phyloP scores from a whole-genome alignment of 768 basidiomycete genomes.

The Suillus occidentalis region DNA sequence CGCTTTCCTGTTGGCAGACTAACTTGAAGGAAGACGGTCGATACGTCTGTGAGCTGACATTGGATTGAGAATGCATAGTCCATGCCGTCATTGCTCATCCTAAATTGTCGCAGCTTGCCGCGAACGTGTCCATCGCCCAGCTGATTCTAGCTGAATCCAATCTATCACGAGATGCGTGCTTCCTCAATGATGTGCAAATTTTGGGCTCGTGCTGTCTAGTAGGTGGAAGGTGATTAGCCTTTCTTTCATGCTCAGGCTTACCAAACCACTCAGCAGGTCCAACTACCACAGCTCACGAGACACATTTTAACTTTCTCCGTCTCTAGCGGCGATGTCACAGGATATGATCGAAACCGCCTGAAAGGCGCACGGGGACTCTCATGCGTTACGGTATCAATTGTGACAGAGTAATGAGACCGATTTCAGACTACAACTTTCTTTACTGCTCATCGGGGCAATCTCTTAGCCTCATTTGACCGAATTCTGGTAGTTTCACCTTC shows the following conservation, averaged over 20 bases:
- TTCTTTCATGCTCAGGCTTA: not conserved
- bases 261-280: not conserved
- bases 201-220: not conserved
- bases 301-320: not conserved
- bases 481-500: not conserved
- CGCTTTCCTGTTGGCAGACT: not conserved
- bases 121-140: not conserved
- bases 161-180: not conserved
- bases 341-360: too few species aligned
- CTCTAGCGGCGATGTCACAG: not conserved
- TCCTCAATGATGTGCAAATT: not conserved
- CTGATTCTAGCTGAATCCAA: not conserved
- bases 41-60: not conserved
- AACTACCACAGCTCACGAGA: not conserved
- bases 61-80: not conserved
- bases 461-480: not conserved
- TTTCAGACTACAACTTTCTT: not conserved
- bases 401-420: not conserved
- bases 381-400: conserved; percentile 1
- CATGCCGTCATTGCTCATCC: not conserved
- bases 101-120: not conserved
- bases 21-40: not conserved
- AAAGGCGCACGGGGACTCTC: not conserved
- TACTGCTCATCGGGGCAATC: not conserved
- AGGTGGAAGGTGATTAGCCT: not conserved